A percentile compares a stretch with the other conserved stretches of the same genome.
These are phyloP conservation scores for Rhododendron simsii DNA, from an alignment of 148 eudicot genomes.

Conservation along the genomic window DNA sequence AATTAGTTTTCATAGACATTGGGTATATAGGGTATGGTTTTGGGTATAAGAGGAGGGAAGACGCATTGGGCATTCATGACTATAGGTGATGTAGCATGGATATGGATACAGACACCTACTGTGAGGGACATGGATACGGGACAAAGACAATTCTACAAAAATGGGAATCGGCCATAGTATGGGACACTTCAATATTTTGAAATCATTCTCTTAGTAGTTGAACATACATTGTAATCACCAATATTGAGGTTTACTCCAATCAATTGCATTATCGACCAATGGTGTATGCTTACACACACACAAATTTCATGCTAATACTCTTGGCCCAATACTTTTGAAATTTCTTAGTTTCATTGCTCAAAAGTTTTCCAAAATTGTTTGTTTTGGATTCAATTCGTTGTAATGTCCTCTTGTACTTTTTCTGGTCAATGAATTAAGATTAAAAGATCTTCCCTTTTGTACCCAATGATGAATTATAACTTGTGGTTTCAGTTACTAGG, in stretches of 20 bases:
- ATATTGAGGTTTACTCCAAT: not conserved
- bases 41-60: not conserved
- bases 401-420: not conserved
- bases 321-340: not conserved
- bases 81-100: not conserved
- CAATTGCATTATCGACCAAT: not conserved
- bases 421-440: not conserved
- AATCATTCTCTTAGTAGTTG: not conserved
- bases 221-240: not conserved
- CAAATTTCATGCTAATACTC: not conserved
- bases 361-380: not conserved
- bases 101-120: not conserved
- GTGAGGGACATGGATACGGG: not conserved
- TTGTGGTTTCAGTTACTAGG: not conserved
- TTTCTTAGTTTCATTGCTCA: too few species aligned
- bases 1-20: not conserved
- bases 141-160: not conserved
- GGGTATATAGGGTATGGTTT: not conserved
- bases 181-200: not conserved
- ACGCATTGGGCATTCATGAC: not conserved
- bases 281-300: not conserved
- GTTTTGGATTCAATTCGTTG: not conserved
- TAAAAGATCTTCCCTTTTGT: not conserved
- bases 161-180: not conserved
- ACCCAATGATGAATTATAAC: not conserved